Conservation (phyloP, 192 early-diverging fungal species). For the Coemansia sp. region DNA sequence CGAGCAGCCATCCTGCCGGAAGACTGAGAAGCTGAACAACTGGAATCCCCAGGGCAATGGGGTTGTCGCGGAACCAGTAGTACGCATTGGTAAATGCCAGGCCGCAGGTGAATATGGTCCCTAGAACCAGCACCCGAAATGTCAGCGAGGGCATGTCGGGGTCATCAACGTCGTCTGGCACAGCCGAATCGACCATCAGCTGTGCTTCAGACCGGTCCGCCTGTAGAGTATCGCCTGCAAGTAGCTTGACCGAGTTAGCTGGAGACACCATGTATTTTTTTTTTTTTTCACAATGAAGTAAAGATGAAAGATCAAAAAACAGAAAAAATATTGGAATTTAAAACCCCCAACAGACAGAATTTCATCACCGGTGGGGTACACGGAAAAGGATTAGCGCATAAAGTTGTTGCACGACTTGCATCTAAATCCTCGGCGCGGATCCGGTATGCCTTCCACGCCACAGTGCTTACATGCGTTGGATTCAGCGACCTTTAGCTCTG, state of each 20-base stretch:
- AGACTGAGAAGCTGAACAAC: conserved; percentile 70
- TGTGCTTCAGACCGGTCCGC: conserved; percentile 12
- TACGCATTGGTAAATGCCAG: conserved; percentile 67
- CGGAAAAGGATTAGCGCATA: background rate
- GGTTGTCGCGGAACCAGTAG: conserved; percentile 80
- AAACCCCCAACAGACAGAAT: background rate
- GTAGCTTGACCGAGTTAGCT: conserved; percentile 1
- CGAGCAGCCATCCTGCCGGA: conserved; percentile 63
- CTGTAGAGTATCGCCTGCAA: conserved; percentile 21
- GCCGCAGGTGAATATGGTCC: conserved; percentile 56
- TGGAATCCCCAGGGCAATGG: conserved; percentile 61
- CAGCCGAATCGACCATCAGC: conserved; percentile 43
- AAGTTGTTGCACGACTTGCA: conserved; percentile 73
- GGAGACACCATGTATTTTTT: background rate
- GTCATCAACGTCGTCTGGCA: conserved; percentile 58
- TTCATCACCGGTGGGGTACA: conserved; percentile 7
- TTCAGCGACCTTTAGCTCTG: conserved; percentile 15
- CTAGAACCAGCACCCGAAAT: conserved; percentile 65
- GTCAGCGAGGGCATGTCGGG: conserved; percentile 61
- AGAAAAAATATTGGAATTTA: background rate
- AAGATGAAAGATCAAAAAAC: background rate
- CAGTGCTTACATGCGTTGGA: conserved; percentile 59
- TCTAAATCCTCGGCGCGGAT: conserved; percentile 70
- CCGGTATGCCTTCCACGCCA: conserved; percentile 71
- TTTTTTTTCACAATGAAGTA: background rate